Base-by-base conservation (phyloP, 345 rosid species). In the Dimocarpus longan region DNA sequence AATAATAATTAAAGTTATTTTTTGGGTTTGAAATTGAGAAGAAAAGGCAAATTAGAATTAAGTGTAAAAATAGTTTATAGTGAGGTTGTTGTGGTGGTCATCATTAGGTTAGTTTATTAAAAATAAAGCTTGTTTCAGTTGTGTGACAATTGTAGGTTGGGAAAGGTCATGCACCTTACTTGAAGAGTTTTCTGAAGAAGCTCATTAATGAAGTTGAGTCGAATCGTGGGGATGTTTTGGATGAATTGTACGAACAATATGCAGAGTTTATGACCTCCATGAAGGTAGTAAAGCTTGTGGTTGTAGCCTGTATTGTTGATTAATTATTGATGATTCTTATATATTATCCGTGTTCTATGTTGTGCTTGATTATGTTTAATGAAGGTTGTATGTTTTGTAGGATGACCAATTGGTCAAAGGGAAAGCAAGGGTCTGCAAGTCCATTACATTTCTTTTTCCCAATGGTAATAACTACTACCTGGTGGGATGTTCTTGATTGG, bases 361-460 rank as follows among this genome's bases (percentile, higher is more conserved):
- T 10, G 50, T 76, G 77, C 24, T 46, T 54, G 54, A 18, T 57
- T 50, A 57, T 76, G 76, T 71, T 78, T 75, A 24, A 62, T 48
- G 8, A 12, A 40, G 22, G 21, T 71, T 71, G 60, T 50, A 64
- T 42, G 19, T 67, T 37, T 22, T 40, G 32, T 79, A 91, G 97
- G 97, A 89, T 26, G 84, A 82, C 28, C 42, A 48, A 79, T 66
- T 80, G 50, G 77, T 77, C 68, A 87, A 81, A 81, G 88, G 82
- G 68, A 85, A 81, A 75, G 78, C 42, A 62, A 87, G 94, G 84
- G 79, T 89, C 82, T 80, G 87, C 87, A 93, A 92, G 76, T 86
- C 72, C 82, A 80, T 92, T 52, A 91, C 96, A 59, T 93, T 89
- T 83, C 93, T 92, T 74, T 93, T 93, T 80, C 91, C 94, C 6